These are phyloP conservation scores for Alternaria consortialis DNA, from an alignment of 2,329 filamentous ascomycete species.

Conservation along the genomic window DNA sequence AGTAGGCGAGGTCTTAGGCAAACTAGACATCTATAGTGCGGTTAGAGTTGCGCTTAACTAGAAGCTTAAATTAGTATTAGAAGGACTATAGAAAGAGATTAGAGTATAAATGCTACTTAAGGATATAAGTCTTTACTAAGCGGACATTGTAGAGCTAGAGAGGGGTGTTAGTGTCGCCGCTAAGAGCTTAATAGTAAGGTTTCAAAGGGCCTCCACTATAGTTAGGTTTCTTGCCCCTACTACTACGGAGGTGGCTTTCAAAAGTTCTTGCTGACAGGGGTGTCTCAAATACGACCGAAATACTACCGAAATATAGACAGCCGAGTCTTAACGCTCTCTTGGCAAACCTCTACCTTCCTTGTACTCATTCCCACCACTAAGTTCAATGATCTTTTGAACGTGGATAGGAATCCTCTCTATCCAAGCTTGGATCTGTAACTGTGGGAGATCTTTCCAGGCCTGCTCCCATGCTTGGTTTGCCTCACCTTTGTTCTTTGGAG, in stretches of 20 bases:
- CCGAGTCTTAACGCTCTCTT: not conserved
- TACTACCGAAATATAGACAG: not conserved
- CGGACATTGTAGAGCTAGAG: too few relatives aligned
- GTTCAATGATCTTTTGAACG: conserved; percentile 23
- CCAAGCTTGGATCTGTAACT: conserved; percentile 21
- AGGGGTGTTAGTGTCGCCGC: too few relatives aligned
- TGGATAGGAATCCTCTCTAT: conserved; percentile 23
- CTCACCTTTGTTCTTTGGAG: conserved; percentile 8
- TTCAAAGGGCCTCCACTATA: too few relatives aligned
- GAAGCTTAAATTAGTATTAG: too few relatives aligned
- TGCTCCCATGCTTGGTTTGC: conserved; percentile 7
- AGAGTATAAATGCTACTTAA: not conserved
- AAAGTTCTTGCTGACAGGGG: too few relatives aligned
- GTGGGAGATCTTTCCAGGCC: conserved; percentile 14
- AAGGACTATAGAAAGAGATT: not conserved
- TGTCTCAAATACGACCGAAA: not conserved
- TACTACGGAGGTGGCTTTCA: too few relatives aligned
- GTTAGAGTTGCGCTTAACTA: too few relatives aligned
- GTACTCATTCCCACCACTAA: conserved; percentile 23
- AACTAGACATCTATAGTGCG: too few relatives aligned
- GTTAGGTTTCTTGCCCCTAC: too few relatives aligned
- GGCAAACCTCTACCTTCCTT: conserved; percentile 13
- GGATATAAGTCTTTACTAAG: too few relatives aligned
- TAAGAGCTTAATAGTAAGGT: too few relatives aligned
- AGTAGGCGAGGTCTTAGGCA: too few relatives aligned